Base-by-base conservation (phyloP, 371 early-diverging fungal species). In the Coemansia sp. region DNA sequence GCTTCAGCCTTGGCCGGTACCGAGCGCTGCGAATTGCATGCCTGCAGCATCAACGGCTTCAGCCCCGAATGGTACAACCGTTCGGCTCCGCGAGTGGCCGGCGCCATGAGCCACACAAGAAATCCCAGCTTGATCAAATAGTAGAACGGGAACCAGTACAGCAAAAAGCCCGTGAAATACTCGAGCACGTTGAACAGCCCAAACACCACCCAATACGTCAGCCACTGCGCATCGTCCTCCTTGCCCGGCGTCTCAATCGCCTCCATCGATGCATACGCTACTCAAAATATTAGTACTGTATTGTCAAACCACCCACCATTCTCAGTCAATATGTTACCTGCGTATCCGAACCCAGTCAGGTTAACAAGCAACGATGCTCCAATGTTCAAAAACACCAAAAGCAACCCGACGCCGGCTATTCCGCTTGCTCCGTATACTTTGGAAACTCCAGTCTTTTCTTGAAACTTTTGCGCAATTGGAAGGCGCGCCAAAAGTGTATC, bases 91-190 rank as follows among this genome's bases (percentile, higher is more conserved):
- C 86, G 74, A 77, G 90, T 89, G 69, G 86, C 86, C 66, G 95
- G 95, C 63, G 91, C 71, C 77, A 88, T 80, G 42, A 96, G 87
- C 88, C 90, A 98, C 57, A 95, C 79, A 69, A 96, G 82, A 64
- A 94, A 82, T 12, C 86, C 75, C 18, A 94, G 90, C 88, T 98
- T 98, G 87, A 94, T 85, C 65, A 89, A 78, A 81, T 91, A 96
- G 86, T 95, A 98, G 83, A 97, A 92, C 57, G 95, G 94, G 78
- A 94, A 80, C 95, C 95, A 96, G 84, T 89, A 90, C 59, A 93
- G 82, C 14, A 96, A 60, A 60, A 88, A 61, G 63, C 93, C 93
- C 62, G 88, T 84, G 79, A 95, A 95, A 84, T 90, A 94, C 84
- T 96, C 96, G 64, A 88, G 48, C 39, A 91, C 82, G 69, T 90